Percentiles rank a stretch among this genome's conserved stretches.
Conservation (phyloP, 2,329 filamentous ascomycete genomes). For the Penicillium sp. region DNA sequence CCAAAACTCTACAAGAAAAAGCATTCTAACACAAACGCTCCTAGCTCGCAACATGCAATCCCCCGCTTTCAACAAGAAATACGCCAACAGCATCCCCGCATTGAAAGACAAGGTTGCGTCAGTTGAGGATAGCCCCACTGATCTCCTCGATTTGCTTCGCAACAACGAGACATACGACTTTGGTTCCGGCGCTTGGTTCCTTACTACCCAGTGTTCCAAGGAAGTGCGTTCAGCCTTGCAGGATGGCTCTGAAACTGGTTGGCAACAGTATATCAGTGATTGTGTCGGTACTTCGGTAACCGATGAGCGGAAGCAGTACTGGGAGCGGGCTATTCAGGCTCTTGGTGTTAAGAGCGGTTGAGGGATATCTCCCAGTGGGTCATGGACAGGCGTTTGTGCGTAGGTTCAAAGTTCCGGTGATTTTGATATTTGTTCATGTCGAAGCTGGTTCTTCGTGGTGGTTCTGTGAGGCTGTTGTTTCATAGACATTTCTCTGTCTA, state of each 20-base stretch:
- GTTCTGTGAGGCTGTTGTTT: too few species aligned
- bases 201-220: conserved; percentile 57
- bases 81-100: conserved; percentile 54
- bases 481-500: too few species aligned
- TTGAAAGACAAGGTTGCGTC: conserved; percentile 41
- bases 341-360: conserved; percentile 34
- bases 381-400: too few species aligned
- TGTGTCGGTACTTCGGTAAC: conserved; percentile 59
- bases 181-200: conserved; percentile 65
- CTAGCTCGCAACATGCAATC: conserved; percentile 66
- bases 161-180: conserved; percentile 56
- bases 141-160: conserved; percentile 56
- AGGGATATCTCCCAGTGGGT: neutral
- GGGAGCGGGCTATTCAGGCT: conserved; percentile 52
- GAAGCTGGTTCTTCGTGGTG: conserved; percentile 17
- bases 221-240: conserved; percentile 51
- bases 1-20: neutral
- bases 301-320: conserved; percentile 53
- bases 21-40: neutral
- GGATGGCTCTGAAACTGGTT: conserved; percentile 55
- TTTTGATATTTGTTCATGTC: neutral
- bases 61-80: conserved; percentile 58
- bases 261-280: conserved; percentile 55
- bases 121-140: conserved; percentile 45
- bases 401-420: neutral